These are phyloP conservation scores for Rubroboletus pulcherrimus DNA, from an alignment of 768 basidiomycete species.

Conservation along the genomic window DNA sequence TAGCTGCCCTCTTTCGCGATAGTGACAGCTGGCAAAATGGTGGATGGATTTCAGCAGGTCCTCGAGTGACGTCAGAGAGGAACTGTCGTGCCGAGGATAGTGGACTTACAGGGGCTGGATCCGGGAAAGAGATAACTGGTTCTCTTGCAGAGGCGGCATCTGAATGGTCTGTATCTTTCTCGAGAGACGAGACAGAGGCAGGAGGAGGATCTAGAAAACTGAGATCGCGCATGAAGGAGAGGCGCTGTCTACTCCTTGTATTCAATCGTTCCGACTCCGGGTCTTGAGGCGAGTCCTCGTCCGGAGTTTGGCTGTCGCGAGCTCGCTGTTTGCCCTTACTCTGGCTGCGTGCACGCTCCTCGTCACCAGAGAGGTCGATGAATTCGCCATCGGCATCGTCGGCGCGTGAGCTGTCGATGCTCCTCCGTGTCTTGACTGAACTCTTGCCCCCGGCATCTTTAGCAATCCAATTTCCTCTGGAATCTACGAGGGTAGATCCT, in stretches of 20 bases:
- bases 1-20: conserved; percentile 58
- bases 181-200: conserved; percentile 4
- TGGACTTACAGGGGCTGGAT: conserved; percentile 51
- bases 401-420: conserved; percentile 9
- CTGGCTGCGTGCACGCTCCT: conserved; percentile 7
- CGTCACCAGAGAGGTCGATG: conserved; percentile 22
- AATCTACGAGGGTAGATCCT: conserved; percentile 38
- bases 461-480: conserved; percentile 64
- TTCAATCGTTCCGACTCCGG: conserved; percentile 12
- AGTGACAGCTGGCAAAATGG: conserved; percentile 52
- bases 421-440: conserved; percentile 38
- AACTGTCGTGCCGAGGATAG: neutral
- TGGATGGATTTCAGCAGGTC: conserved; percentile 52
- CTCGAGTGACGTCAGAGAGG: conserved; percentile 32
- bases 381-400: conserved; percentile 26
- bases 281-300: conserved; percentile 10
- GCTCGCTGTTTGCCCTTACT: conserved; percentile 27
- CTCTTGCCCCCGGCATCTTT: conserved; percentile 56
- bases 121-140: conserved; percentile 19
- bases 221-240: conserved; percentile 46
- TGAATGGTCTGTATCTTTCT: conserved; percentile 3
- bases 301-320: conserved; percentile 8
- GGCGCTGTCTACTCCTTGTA: conserved; percentile 37
- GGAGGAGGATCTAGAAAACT: conserved; percentile 48
- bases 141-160: conserved; percentile 4